phyloP scores from a whole-genome alignment of 2,329 filamentous ascomycete genomes.

The Zarea fungicola region DNA sequence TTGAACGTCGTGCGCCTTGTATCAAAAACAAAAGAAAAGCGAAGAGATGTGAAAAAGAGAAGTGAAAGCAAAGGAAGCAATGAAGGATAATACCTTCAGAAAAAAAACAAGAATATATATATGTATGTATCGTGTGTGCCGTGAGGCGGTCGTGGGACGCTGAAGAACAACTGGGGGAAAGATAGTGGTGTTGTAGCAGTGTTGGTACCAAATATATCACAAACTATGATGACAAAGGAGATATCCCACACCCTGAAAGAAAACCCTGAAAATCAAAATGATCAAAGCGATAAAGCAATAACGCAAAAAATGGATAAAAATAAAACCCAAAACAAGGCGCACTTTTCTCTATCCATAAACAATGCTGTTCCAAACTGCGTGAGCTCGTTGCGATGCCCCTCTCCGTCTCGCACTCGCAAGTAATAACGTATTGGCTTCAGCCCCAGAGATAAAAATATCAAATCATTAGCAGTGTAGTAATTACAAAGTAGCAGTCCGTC shows the following conservation, averaged over 20 bases:
- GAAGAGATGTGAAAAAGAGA: no score
- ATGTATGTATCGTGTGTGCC: not conserved
- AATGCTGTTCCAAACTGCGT: not conserved
- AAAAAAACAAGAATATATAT: not conserved
- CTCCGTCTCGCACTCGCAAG: not conserved
- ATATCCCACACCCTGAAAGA: not conserved
- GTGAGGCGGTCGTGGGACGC: not conserved
- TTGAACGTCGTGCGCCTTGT: not conserved
- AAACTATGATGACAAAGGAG: not conserved
- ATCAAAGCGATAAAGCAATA: not conserved
- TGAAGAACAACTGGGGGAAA: constrained; percentile 1
- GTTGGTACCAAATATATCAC: not conserved
- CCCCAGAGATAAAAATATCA: not conserved
- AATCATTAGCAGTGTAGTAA: constrained; percentile 1
- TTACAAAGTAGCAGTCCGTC: not conserved
- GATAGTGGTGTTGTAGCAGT: not conserved
- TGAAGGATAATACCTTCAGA: no score
- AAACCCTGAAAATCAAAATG: not conserved
- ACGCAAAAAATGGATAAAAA: not conserved
- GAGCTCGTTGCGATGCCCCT: not conserved
- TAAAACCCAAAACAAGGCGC: constrained; percentile 1
- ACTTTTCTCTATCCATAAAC: constrained; percentile 2
- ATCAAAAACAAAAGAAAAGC: not conserved
- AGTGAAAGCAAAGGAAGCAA: no score
- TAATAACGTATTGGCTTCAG: not conserved